These are phyloP conservation scores for Massospora cicadina DNA, from an alignment of 371 early-diverging fungal genomes.

Conservation along the genomic window DNA sequence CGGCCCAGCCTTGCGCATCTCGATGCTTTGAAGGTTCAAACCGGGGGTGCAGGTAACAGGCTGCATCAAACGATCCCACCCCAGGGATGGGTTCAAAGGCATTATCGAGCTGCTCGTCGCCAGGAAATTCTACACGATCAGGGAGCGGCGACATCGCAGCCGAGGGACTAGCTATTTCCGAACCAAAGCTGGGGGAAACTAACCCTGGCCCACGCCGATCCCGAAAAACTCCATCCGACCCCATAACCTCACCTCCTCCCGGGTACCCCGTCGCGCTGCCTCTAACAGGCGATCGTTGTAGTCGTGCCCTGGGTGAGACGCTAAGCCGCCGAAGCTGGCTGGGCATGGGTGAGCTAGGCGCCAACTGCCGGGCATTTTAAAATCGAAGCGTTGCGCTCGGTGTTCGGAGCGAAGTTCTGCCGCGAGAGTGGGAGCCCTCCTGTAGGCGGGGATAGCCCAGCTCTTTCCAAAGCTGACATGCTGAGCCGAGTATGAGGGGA, in stretches of 20 bases:
- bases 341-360: conserved; percentile 4
- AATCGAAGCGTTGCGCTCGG: background rate
- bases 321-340: background rate
- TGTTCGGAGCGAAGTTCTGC: background rate
- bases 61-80: conserved; percentile 1
- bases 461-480: background rate
- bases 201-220: background rate
- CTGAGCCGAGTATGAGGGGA: background rate
- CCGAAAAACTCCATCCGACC: background rate
- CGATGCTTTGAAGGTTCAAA: conserved; percentile 1
- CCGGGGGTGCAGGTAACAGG: conserved; percentile 14
- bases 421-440: background rate
- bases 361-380: background rate
- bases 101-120: conserved; percentile 1
- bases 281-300: background rate
- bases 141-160: conserved; percentile 11
- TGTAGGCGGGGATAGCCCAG: background rate
- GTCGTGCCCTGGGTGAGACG: background rate
- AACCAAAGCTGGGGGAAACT: background rate
- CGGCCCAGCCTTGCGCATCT: conserved; percentile 10
- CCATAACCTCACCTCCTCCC: background rate
- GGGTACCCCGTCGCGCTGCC: background rate
- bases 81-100: conserved; percentile 9
- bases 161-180: background rate
- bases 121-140: background rate